A percentile compares a stretch with the other conserved stretches of the same genome.
phyloP scores from a whole-genome alignment of 75 land plant species.

The Isoetes taiwanensis region DNA sequence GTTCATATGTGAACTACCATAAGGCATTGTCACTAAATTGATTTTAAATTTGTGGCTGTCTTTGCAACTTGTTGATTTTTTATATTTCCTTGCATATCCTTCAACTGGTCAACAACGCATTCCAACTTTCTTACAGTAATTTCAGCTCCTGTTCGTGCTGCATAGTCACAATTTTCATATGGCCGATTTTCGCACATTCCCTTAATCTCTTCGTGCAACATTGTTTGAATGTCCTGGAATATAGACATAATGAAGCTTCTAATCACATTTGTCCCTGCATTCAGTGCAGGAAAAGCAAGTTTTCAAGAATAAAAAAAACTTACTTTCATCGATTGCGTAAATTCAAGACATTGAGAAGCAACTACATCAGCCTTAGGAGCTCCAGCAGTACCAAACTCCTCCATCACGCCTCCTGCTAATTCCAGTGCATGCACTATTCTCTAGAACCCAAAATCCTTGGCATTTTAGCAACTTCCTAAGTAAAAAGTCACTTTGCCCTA shows the following conservation, averaged over 20 bases:
- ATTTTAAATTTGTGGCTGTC: no score
- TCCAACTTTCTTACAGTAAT: constrained; percentile 76
- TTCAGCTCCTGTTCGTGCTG: constrained; percentile 63
- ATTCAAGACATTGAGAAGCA: constrained; percentile 49
- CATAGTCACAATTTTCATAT: constrained; percentile 84
- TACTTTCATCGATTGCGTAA: constrained; percentile 85
- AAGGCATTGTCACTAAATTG: no score
- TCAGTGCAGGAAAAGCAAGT: no score
- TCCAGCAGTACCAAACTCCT: constrained; percentile 52
- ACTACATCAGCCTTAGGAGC: constrained; percentile 53
- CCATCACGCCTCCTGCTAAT: constrained; percentile 82
- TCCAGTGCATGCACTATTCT: constrained; percentile 61
- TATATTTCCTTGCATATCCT: constrained; percentile 47
- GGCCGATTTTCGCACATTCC: constrained; percentile 92
- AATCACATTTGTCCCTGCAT: no score
- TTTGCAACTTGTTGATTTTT: constrained; percentile 30
- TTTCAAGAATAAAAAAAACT: no score
- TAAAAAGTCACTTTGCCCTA: no score
- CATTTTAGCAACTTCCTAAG: no score
- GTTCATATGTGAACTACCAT: no score
- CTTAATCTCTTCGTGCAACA: constrained; percentile 87
- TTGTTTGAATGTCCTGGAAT: constrained; percentile 69
- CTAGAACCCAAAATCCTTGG: constrained; percentile 21
- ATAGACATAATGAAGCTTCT: no score
- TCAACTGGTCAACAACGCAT: constrained; percentile 51